phyloP scores from a whole-genome alignment of 2,329 filamentous ascomycete species.

The Xylaria sp. region DNA sequence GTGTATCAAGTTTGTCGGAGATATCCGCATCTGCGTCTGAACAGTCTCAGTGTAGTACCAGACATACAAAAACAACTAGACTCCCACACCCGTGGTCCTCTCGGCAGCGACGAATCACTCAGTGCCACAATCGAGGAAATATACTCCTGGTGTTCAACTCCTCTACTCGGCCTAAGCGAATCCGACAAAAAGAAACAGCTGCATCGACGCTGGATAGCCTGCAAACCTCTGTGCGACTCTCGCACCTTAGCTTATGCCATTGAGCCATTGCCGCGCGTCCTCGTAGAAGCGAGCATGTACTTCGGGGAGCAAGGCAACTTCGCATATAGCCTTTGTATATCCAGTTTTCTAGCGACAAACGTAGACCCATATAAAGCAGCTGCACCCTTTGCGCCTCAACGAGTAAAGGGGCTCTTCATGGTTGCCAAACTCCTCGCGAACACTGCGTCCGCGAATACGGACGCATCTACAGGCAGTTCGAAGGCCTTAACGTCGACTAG shows the following conservation, averaged over 20 bases:
- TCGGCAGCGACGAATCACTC: constrained; percentile 43
- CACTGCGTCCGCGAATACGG: constrained; percentile 51
- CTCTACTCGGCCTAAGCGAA: constrained; percentile 26
- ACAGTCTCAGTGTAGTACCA: constrained; percentile 58
- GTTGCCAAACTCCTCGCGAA: constrained; percentile 64
- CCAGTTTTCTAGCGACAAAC: constrained; percentile 59
- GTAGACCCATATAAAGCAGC: constrained; percentile 62
- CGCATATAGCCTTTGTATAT: constrained; percentile 56
- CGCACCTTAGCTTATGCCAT: constrained; percentile 60
- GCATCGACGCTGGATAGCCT: constrained; percentile 51
- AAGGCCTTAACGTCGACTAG: constrained; percentile 9
- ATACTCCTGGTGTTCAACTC: constrained; percentile 45
- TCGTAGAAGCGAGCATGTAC: constrained; percentile 58
- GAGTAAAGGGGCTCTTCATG: constrained; percentile 62
- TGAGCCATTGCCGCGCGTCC: constrained; percentile 58
- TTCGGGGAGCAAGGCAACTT: constrained; percentile 57
- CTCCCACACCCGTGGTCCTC: constrained; percentile 46
- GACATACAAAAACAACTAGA: constrained; percentile 50
- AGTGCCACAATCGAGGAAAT: constrained; percentile 46
- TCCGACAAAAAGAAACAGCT: constrained; percentile 45
- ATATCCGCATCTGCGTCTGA: constrained; percentile 56
- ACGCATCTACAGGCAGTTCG: constrained; percentile 36
- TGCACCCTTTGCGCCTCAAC: constrained; percentile 60
- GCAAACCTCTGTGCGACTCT: constrained; percentile 52
- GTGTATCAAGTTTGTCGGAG: constrained; percentile 62